Conservation (phyloP, 768 basidiomycete genomes). For the Amanita molliuscula region DNA sequence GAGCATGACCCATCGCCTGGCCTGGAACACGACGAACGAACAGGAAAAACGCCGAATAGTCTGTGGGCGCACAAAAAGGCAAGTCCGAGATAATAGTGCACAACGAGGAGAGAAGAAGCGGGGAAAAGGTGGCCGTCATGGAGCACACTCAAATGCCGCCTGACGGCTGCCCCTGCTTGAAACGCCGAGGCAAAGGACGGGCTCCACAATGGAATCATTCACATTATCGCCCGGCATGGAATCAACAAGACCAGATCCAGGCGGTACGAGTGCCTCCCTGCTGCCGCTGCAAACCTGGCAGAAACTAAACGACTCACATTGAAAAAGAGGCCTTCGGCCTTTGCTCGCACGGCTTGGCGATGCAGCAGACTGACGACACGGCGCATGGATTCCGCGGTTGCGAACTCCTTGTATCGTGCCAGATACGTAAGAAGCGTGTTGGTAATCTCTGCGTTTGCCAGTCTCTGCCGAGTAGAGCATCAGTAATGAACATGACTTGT, state of each 20-base stretch:
- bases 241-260: background rate
- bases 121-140: background rate
- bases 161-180: background rate
- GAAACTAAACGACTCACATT: slow-evolving; percentile 44
- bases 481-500: background rate
- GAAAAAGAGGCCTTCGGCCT: slow-evolving; percentile 94
- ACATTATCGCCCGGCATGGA: slow-evolving; percentile 1
- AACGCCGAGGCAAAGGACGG: background rate
- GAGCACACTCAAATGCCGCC: background rate
- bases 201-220: background rate
- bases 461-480: slow-evolving; percentile 49
- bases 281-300: background rate
- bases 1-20: background rate
- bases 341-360: slow-evolving; percentile 81
- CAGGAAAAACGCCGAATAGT: background rate
- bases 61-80: slow-evolving; percentile 1
- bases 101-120: background rate
- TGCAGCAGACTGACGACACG: slow-evolving; percentile 85
- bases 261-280: background rate
- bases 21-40: slow-evolving; percentile 7
- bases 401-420: slow-evolving; percentile 74
- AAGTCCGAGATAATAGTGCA: background rate
- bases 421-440: slow-evolving; percentile 79
- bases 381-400: slow-evolving; percentile 74
- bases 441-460: slow-evolving; percentile 79